These are phyloP conservation scores for Trametes meyenii DNA, from an alignment of 768 basidiomycete genomes.

Conservation along the genomic window DNA sequence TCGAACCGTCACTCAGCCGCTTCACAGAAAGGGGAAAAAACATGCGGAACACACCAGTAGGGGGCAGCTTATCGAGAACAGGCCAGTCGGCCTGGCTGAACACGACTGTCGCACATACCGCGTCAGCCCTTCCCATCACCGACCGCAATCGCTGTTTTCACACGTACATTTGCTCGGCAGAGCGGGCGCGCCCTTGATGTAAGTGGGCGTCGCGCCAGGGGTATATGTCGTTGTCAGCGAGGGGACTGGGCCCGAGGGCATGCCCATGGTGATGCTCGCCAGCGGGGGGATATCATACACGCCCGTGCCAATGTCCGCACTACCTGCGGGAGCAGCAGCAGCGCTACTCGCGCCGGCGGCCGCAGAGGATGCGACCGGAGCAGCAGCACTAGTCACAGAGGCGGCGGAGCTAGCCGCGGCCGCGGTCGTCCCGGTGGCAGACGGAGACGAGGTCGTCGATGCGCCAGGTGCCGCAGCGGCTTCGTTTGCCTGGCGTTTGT, in stretches of 20 bases:
- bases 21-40: neutral
- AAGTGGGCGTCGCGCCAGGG: conserved; percentile 62
- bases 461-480: conserved; percentile 20
- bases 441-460: conserved; percentile 13
- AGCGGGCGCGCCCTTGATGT: conserved; percentile 59
- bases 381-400: neutral
- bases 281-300: conserved; percentile 60
- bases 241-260: conserved; percentile 55
- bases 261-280: conserved; percentile 60
- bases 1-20: neutral
- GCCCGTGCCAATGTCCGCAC: conserved; percentile 30
- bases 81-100: conserved; percentile 61
- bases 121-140: neutral
- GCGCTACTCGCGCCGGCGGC: conserved; percentile 19
- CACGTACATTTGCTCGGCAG: conserved; percentile 67
- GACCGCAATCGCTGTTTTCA: neutral
- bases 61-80: conserved; percentile 57
- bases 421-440: conserved; percentile 23
- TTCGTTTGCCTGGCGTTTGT: conserved; percentile 20
- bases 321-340: conserved; percentile 9
- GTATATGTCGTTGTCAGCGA: conserved; percentile 55
- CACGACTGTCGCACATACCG: conserved; percentile 40
- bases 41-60: conserved; percentile 48
- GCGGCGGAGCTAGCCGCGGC: conserved; percentile 37
- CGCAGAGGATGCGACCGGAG: conserved; percentile 12